Evolutionary conservation across 1,284 basidiomycete species (phyloP).

Genomic region (Flammula alnicola): DNA sequence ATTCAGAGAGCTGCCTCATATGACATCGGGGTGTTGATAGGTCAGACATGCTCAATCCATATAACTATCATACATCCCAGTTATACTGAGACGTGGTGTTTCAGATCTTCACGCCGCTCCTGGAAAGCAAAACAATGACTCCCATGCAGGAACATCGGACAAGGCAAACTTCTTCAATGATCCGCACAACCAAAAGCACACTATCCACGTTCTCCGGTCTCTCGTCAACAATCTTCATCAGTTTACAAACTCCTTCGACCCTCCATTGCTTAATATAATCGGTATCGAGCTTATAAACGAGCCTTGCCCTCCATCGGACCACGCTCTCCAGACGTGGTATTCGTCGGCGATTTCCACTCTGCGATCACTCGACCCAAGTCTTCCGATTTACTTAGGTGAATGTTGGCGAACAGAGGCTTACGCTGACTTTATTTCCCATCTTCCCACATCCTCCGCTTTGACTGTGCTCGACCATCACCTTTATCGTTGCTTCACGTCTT

Average conservation of each 20-base stretch:
- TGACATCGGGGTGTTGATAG: slow-evolving; percentile 83
- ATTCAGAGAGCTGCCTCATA: slow-evolving; percentile 64
- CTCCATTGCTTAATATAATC: slow-evolving; percentile 62
- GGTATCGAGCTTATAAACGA: slow-evolving; percentile 89
- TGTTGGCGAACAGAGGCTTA: slow-evolving; percentile 80
- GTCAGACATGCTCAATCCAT: slow-evolving; percentile 46
- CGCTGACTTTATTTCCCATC: slow-evolving; percentile 51
- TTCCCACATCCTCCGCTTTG: slow-evolving; percentile 43
- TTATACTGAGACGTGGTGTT: slow-evolving; percentile 8
- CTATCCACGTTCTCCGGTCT: slow-evolving; percentile 52
- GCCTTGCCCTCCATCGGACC: slow-evolving; percentile 59
- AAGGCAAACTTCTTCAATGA: slow-evolving; percentile 54
- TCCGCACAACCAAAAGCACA: slow-evolving; percentile 57
- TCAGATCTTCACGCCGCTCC: slow-evolving; percentile 76
- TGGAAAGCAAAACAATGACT: slow-evolving; percentile 75
- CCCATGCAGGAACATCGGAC: slow-evolving; percentile 68
- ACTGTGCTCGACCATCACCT: slow-evolving; percentile 84
- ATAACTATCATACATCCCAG: not conserved
- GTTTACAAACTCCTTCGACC: slow-evolving; percentile 35
- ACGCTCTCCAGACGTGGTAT: slow-evolving; percentile 70
- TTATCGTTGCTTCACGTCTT: slow-evolving; percentile 79
- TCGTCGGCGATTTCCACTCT: slow-evolving; percentile 60
- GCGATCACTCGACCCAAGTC: slow-evolving; percentile 53
- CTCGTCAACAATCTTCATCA: slow-evolving; percentile 52
- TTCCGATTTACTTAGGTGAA: slow-evolving; percentile 78